phyloP scores from a whole-genome alignment of 2,329 filamentous ascomycete genomes.

The Pseudonectria foliicola region DNA sequence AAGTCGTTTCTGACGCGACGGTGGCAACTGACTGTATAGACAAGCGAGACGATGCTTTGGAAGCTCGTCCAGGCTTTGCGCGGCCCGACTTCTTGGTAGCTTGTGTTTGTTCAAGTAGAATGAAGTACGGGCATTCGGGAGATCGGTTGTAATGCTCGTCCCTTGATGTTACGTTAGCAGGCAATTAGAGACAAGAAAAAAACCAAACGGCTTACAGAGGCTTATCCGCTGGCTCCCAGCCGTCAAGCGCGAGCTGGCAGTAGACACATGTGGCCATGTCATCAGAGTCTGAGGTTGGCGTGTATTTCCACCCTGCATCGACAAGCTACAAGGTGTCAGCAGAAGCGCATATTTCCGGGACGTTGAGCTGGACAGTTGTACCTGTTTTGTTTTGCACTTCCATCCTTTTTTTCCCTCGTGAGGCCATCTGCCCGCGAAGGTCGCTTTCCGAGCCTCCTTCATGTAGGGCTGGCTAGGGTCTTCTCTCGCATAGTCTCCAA shows the following conservation, averaged over 20 bases:
- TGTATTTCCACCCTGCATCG: constrained; percentile 90
- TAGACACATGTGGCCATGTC: constrained; percentile 91
- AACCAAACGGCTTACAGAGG: constrained; percentile 55
- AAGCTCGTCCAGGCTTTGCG: constrained; percentile 50
- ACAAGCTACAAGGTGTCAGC: constrained; percentile 54
- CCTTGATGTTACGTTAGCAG: constrained; percentile 36
- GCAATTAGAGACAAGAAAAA: not conserved
- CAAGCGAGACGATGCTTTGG: constrained; percentile 63
- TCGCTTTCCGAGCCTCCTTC: constrained; percentile 69
- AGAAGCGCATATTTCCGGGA: not conserved
- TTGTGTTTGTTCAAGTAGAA: constrained; percentile 52
- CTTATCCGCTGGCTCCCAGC: constrained; percentile 90
- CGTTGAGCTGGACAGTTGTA: constrained; percentile 28
- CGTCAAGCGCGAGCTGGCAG: constrained; percentile 82
- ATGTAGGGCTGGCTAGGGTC: constrained; percentile 69
- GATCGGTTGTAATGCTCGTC: constrained; percentile 80
- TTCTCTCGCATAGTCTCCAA: constrained; percentile 57
- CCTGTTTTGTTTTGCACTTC: constrained; percentile 85
- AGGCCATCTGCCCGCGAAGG: constrained; percentile 81
- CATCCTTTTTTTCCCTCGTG: constrained; percentile 83
- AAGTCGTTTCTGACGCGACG: constrained; percentile 41
- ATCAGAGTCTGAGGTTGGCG: constrained; percentile 71
- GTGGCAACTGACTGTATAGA: constrained; percentile 53
- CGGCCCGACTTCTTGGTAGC: constrained; percentile 46
- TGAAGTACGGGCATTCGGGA: constrained; percentile 76